Evolutionary conservation across 768 basidiomycete genomes (phyloP), one percentile per base, ranked within the genome.

Genomic region (Suillus cothurnatus): DNA sequence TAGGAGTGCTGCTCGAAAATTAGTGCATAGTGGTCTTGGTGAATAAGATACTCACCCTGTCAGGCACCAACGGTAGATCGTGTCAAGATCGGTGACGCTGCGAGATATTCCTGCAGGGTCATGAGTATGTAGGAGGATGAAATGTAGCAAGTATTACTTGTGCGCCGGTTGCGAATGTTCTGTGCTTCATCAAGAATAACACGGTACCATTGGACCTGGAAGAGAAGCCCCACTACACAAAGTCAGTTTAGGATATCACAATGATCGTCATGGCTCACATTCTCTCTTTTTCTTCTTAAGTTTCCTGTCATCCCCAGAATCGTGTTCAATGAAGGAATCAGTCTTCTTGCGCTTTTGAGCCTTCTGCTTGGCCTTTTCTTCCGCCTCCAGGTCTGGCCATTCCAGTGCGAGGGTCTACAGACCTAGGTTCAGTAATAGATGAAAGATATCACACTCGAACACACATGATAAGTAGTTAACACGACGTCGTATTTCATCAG

Each of bases 51-150:
- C 79, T 23, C 71, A 84, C 82, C 87, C 88, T 31, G 88, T 91
- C 11, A 91, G 76, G 67, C 84, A 85, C 92, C 92, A 93, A 45
- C 89, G 81, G 71, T 87, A 83, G 21, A 70, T 79, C 0, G 85
- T 68, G 14, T 80, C 74, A 19, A 93, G 75, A 15, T 85, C 81
- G 12, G 82, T 82, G 17, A 87, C 84, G 2, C 86, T 84, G 21
- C 84, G 80, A 21, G 87, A 86, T 49, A 78, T 79, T 47, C 85
- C 85, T 87, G 55, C 12, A 47, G 50, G 58, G 38, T 17, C 9
- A 21, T 64, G 14, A 61, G 47, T 41, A 32, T 17, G 11, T 34
- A 26, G 26, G 11, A 47, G 31, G 6, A 17, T 23, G 38, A 38
- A n/a, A 49, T 23, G 34, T 32, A 47, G 23, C 34, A 41, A 32